A percentile compares a stretch with the other conserved stretches of the same genome.
phyloP scores from a whole-genome alignment of 352 stramenopile species.

The Phytophthora cactorum region DNA sequence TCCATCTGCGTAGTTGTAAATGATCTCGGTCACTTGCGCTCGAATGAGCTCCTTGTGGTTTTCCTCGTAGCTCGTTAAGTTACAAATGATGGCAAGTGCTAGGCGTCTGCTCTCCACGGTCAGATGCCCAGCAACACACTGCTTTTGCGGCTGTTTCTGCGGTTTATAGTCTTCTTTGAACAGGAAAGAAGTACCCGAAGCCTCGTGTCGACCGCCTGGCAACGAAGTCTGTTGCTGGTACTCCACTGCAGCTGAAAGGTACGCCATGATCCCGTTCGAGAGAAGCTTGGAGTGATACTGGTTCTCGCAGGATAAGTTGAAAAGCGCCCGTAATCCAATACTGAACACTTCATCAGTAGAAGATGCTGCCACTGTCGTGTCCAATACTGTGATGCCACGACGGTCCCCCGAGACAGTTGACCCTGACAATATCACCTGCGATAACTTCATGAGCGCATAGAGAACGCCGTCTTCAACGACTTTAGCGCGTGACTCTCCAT shows the following conservation, averaged over 20 bases:
- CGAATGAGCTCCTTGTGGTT: constrained; percentile 88
- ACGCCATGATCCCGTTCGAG: constrained; percentile 75
- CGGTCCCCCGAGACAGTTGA: constrained; percentile 8
- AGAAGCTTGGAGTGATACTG: constrained; percentile 77
- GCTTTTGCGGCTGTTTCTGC: constrained; percentile 7
- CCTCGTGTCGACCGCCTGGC: neutral
- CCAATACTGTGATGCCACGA: neutral
- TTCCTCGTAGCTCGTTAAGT: constrained; percentile 72
- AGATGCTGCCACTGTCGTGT: constrained; percentile 11
- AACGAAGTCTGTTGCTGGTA: constrained; percentile 18
- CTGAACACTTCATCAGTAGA: constrained; percentile 69
- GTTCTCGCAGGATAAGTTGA: constrained; percentile 76
- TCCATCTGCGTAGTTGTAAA: constrained; percentile 73
- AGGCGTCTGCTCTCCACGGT: constrained; percentile 55
- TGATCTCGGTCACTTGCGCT: constrained; percentile 68
- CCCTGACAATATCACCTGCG: constrained; percentile 56
- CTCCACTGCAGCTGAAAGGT: constrained; percentile 60
- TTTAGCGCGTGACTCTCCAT: constrained; percentile 56
- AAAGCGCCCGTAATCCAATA: constrained; percentile 74
- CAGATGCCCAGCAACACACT: constrained; percentile 27
- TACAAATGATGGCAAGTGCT: constrained; percentile 78
- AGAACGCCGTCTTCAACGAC: constrained; percentile 78
- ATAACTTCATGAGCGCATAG: constrained; percentile 84
- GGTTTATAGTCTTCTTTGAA: constrained; percentile 16
- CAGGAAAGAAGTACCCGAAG: constrained; percentile 12